phyloP scores from a whole-genome alignment of 495 filamentous ascomycete genomes.

The Evernia prunastri region DNA sequence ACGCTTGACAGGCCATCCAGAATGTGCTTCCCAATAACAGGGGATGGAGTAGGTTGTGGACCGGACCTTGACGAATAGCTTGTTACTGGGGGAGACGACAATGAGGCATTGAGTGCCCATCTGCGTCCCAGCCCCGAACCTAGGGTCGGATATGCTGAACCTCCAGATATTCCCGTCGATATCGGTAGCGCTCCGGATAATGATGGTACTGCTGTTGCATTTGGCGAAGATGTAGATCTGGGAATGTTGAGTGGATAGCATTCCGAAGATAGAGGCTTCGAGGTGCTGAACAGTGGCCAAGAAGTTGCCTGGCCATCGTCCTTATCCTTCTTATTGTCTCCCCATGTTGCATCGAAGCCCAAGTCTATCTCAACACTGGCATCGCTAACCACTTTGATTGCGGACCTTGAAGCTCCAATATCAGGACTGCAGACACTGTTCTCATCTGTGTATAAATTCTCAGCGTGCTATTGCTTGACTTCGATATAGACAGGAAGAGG shows the following conservation, averaged over 20 bases:
- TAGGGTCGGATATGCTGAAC: background rate
- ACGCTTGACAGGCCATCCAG: no score
- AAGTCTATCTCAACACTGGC: constrained; percentile 32
- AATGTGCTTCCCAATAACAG: no score
- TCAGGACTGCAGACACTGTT: constrained; percentile 25
- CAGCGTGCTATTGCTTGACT: background rate
- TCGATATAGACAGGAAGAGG: background rate
- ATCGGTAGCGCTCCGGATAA: background rate
- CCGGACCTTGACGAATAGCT: no score
- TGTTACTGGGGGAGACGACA: no score
- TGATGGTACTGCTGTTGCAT: background rate
- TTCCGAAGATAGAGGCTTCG: background rate
- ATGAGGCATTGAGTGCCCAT: background rate
- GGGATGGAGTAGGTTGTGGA: no score
- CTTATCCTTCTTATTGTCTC: background rate
- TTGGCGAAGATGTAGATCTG: background rate
- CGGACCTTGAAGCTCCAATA: constrained; percentile 27
- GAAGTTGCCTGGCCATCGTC: background rate
- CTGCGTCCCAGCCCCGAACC: background rate
- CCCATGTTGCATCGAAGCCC: constrained; percentile 32
- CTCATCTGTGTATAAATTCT: constrained; percentile 18
- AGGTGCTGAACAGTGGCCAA: constrained; percentile 5
- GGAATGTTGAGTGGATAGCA: constrained; percentile 25
- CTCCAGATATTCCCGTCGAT: background rate
- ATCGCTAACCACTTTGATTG: constrained; percentile 24